Base-by-base conservation (phyloP, 805 yeast genomes). In the Blastobotrys terrestris region DNA sequence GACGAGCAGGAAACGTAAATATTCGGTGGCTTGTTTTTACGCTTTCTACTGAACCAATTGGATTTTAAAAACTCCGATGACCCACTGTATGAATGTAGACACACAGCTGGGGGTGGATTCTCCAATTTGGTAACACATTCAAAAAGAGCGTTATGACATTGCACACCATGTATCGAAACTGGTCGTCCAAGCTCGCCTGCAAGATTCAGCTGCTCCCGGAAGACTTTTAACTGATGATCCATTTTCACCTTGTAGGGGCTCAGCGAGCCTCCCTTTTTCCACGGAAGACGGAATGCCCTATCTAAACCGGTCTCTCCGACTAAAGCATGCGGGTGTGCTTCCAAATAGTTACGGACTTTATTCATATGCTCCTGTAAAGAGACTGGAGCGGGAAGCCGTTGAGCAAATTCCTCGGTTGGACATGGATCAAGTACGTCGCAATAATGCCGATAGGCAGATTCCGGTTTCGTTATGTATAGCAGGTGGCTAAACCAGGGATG, bases 241-340 rank as follows among this genome's bases (percentile, higher is more conserved):
- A 87, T 68, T 1, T 64, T 63, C 0, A 88, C 91, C 55, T 76
- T 74, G 53, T 77, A 78, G n/a, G 72, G 74, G 0, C 76, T 67
- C 26, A 77, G 56, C 1, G 55, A 58, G 1, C 59, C 16, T 49
- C 62, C 54, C 1, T 90, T 89, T 53, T 69, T 70, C 52, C 66
- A 60, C 1, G 95, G 95, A 2, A 91, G 66, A 39, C 87, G 67
- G 62, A 87, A 87, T 31, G 80, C 63, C 65, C 84, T 86, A 66
- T 92, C 99, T 1, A 94, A 69, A 0, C 99, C 99, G n/a, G 89
- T 77, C 61, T 92, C 99, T 0, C 99, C 99, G 7, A 92, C 73
- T 11, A 87, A 77, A 1, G 73, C 68, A n/a, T 53, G 11, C 0
- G 71, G 68, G 50, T 63, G 59, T 13, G 56, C 49, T 0, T 47